phyloP scores from a whole-genome alignment of 78 protist genomes.

The Pigoraptor vietnamica region DNA sequence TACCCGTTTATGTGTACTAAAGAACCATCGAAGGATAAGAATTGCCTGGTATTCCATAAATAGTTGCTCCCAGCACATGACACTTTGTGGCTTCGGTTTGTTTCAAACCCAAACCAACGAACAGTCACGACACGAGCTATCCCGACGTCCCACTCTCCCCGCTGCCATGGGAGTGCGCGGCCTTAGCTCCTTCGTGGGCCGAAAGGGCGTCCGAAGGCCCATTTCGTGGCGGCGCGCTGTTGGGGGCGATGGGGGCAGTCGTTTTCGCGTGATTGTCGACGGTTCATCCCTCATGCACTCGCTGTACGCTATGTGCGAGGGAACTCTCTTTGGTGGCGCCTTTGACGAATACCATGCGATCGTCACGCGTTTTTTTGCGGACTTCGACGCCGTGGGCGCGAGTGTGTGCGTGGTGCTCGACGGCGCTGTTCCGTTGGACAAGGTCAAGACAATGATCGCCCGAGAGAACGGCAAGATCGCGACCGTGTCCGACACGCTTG shows the following conservation, averaged over 20 bases:
- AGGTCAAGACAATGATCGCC: background rate
- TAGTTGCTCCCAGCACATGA: no score
- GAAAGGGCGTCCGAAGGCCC: no score
- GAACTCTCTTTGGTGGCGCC: background rate
- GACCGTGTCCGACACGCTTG: background rate
- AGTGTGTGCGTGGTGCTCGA: background rate
- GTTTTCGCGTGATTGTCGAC: background rate
- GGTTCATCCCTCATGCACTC: background rate
- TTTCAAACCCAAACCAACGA: no score
- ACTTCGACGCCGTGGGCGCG: background rate
- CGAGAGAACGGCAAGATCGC: background rate
- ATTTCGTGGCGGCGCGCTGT: background rate
- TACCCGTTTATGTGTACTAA: no score
- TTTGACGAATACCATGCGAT: background rate
- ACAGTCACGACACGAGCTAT: background rate
- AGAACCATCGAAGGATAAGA: no score
- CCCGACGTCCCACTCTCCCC: background rate
- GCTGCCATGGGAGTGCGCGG: background rate
- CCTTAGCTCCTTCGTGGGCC: background rate
- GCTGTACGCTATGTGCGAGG: background rate
- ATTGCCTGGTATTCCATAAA: no score
- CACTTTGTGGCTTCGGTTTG: no score
- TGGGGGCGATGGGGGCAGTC: background rate
- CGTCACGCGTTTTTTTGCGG: background rate
- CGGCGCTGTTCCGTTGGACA: background rate